Evolutionary conservation across 2,329 filamentous ascomycete species (phyloP).

Genomic region (Pseudophaeomoniella oleicola): DNA sequence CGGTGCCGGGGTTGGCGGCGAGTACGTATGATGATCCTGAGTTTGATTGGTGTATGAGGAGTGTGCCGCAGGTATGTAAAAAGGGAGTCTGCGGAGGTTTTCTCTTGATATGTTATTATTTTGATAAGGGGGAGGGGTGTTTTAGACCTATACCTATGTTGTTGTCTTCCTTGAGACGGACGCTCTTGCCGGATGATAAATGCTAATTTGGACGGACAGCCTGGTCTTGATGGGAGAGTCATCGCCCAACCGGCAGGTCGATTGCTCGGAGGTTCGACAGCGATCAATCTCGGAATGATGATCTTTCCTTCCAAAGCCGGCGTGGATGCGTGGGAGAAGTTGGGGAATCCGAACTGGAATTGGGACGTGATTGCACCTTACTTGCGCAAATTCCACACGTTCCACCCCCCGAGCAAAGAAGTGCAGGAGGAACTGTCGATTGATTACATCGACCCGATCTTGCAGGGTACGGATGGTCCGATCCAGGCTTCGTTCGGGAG

Average conservation of each 20-base stretch:
- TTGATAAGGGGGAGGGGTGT: too few species aligned
- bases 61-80: neutral
- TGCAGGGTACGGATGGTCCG: slow-evolving; percentile 10
- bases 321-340: slow-evolving; percentile 23
- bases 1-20: neutral
- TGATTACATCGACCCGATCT: slow-evolving; percentile 9
- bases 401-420: slow-evolving; percentile 9
- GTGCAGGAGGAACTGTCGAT: slow-evolving; percentile 6
- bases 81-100: too few species aligned
- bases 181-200: too few species aligned
- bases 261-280: slow-evolving; percentile 14
- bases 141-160: too few species aligned
- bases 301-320: slow-evolving; percentile 11
- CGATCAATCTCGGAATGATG: slow-evolving; percentile 17
- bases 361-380: slow-evolving; percentile 20
- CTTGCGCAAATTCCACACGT: slow-evolving; percentile 21
- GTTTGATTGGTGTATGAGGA: neutral
- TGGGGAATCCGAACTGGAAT: slow-evolving; percentile 23
- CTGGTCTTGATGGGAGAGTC: slow-evolving; percentile 7
- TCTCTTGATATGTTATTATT: too few species aligned
- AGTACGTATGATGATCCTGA: neutral
- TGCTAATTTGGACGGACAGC: slow-evolving; percentile 5
- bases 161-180: too few species aligned
- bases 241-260: slow-evolving; percentile 5
- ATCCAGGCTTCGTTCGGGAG: slow-evolving; percentile 9